These are phyloP conservation scores for Rubroboletus pulcherrimus DNA, from an alignment of 768 basidiomycete genomes.

Conservation along the genomic window DNA sequence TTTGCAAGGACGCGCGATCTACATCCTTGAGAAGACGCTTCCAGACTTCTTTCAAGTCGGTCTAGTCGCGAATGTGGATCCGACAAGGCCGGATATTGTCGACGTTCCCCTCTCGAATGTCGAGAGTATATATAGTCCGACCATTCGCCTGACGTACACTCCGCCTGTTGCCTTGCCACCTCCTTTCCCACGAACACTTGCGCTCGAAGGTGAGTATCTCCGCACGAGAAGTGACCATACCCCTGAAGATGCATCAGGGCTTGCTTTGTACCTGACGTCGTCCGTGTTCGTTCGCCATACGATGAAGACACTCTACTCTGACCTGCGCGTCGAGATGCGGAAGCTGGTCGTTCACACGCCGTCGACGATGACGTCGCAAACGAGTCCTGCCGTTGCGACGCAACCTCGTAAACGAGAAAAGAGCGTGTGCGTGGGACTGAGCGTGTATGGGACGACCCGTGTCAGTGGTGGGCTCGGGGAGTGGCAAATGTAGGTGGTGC, in stretches of 20 bases:
- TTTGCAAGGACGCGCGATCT: conserved; percentile 61
- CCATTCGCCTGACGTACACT: conserved; percentile 61
- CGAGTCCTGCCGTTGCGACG: background rate
- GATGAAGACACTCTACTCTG: conserved; percentile 69
- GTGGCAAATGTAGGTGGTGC: conserved; percentile 64
- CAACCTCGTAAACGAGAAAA: conserved; percentile 44
- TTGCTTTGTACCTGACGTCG: conserved; percentile 68
- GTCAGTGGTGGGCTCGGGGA: conserved; percentile 60
- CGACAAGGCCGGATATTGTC: conserved; percentile 33
- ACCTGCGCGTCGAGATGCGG: conserved; percentile 53
- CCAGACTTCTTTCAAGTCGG: conserved; percentile 70
- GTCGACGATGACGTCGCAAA: background rate
- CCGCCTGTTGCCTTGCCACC: conserved; percentile 63
- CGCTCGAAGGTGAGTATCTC: conserved; percentile 57
- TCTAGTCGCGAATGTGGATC: conserved; percentile 55
- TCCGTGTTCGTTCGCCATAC: conserved; percentile 69
- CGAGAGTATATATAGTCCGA: conserved; percentile 60
- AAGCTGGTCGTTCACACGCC: conserved; percentile 39
- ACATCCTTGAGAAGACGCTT: conserved; percentile 63
- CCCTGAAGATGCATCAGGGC: conserved; percentile 42
- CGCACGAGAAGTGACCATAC: background rate
- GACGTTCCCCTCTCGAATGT: conserved; percentile 24
- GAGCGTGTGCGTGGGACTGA: conserved; percentile 50
- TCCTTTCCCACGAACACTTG: conserved; percentile 66
- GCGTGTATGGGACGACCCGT: conserved; percentile 55